phyloP scores from a whole-genome alignment of 345 rosid species.

The Rubroshorea leprosula region DNA sequence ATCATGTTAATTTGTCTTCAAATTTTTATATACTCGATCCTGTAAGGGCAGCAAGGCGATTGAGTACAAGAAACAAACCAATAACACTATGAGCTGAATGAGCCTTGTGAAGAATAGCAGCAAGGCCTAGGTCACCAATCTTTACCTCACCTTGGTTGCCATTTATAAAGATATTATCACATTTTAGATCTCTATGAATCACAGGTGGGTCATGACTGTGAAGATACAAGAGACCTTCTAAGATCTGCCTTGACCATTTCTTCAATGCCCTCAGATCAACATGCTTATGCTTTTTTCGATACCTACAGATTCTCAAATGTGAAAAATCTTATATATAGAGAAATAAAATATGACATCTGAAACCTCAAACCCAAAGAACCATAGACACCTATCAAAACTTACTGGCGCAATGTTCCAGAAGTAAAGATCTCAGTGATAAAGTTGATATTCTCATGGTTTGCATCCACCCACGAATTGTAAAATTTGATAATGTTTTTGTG shows the following conservation, averaged over 20 bases:
- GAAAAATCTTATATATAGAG: slow-evolving; percentile 4
- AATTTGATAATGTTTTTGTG: slow-evolving; percentile 86
- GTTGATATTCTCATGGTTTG: slow-evolving; percentile 69
- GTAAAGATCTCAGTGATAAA: slow-evolving; percentile 94
- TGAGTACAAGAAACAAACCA: slow-evolving; percentile 29
- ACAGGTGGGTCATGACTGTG: slow-evolving; percentile 91
- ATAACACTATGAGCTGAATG: slow-evolving; percentile 84
- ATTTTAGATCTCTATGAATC: slow-evolving; percentile 92
- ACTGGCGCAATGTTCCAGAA: slow-evolving; percentile 90
- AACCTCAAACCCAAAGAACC: neutral
- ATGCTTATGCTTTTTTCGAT: slow-evolving; percentile 80
- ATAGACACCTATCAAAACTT: slow-evolving; percentile 20
- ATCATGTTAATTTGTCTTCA: slow-evolving; percentile 6
- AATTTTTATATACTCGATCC: neutral
- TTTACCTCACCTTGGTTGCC: slow-evolving; percentile 97
- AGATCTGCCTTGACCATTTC: slow-evolving; percentile 91
- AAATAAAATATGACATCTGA: neutral
- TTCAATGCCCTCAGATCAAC: slow-evolving; percentile 84
- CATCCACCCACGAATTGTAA: slow-evolving; percentile 82
- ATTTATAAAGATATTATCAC: slow-evolving; percentile 92
- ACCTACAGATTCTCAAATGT: slow-evolving; percentile 37
- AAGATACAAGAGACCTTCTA: slow-evolving; percentile 80
- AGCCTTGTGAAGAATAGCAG: slow-evolving; percentile 68
- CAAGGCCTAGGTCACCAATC: slow-evolving; percentile 92
- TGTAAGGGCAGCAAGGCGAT: neutral